These are phyloP conservation scores for Chaetoceros tenuissimus DNA, from an alignment of 108 stramenopile genomes.

Conservation along the genomic window DNA sequence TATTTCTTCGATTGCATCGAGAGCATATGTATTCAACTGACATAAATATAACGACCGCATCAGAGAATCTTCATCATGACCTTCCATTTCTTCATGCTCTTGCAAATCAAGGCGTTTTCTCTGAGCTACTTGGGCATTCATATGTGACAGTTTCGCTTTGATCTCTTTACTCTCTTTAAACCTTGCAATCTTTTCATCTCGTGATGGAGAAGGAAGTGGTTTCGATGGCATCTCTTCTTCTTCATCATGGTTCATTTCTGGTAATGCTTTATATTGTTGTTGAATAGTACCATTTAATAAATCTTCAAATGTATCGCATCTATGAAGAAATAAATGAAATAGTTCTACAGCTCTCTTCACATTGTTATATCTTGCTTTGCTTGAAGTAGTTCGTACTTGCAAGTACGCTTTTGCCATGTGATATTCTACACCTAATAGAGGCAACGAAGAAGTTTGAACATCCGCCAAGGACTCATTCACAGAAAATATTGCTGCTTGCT, in stretches of 20 bases:
- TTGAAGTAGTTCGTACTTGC: conserved; percentile 29
- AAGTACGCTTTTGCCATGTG: conserved; percentile 49
- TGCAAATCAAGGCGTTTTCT: conserved; percentile 38
- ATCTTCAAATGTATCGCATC: conserved; percentile 35
- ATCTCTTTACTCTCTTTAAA: conserved; percentile 36
- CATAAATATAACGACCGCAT: conserved; percentile 38
- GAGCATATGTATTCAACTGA: conserved; percentile 30
- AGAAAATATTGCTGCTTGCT: conserved; percentile 39
- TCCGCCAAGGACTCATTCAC: conserved; percentile 63
- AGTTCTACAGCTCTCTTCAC: conserved; percentile 33
- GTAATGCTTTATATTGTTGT: conserved; percentile 35
- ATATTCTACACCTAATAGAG: conserved; percentile 52
- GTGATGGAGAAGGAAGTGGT: conserved; percentile 17
- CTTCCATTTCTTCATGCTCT: conserved; percentile 56
- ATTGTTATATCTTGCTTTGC: conserved; percentile 27
- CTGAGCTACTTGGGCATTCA: conserved; percentile 37
- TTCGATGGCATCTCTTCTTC: neutral
- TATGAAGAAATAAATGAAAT: conserved; percentile 42
- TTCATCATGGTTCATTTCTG: conserved; percentile 17
- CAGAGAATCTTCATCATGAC: conserved; percentile 62
- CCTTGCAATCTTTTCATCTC: conserved; percentile 58
- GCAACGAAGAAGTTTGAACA: conserved; percentile 48
- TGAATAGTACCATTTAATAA: conserved; percentile 28
- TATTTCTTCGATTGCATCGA: conserved; percentile 61
- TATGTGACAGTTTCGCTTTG: conserved; percentile 26